Base-by-base conservation (phyloP, 495 filamentous ascomycete genomes). In the Neurospora sp. region DNA sequence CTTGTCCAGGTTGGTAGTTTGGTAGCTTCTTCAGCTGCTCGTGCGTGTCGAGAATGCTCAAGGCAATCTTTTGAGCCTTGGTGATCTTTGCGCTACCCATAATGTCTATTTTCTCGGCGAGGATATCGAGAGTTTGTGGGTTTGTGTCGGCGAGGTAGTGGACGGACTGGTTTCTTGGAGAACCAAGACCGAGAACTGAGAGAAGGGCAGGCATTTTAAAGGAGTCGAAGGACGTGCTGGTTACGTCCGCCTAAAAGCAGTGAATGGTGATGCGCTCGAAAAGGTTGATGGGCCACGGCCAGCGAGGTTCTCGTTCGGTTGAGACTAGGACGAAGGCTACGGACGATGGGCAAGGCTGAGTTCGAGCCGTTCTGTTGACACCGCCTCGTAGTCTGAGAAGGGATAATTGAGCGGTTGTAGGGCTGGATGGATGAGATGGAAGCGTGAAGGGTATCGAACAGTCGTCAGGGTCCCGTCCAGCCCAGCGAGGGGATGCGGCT, bases 81-180 rank as follows among this genome's bases (percentile, higher is more conserved):
- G 69, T 40, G 7, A 53, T 59, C 41, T 71, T 71, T 16, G 68
- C 27, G 9, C 73, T 72, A 12, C 40, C 39, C 3, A 77, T 35
- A 16, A 59, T 41, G 31, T 77, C 77, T 53, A 69, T 41, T 69
- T 80, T 79, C 20, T 80, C 78, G 53, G 75, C 72, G 31, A 78
- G 76, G 41, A 72, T 69, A 61, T 61, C 22, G 48, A 59, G 20
- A 22, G 0, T 31, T 31, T 61, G 48, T 1, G 22, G 53, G 7
- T 35, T 65, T 16, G 53, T 9, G 14, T 65, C 14, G 53, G 6
- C 0, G 14, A 65, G 27, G 14, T 65, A 65, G 53, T 65, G 53
- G 4, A 12, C 3, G 6, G 53, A 9, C 53, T 65, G 53, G 27
- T 65, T 65, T 35, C 27, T 65, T 65, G 53, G 53, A 65, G 53